Evolutionary conservation across 176 grass and related monocot species (phyloP).

Genomic region (Puccinellia tenuiflora): DNA sequence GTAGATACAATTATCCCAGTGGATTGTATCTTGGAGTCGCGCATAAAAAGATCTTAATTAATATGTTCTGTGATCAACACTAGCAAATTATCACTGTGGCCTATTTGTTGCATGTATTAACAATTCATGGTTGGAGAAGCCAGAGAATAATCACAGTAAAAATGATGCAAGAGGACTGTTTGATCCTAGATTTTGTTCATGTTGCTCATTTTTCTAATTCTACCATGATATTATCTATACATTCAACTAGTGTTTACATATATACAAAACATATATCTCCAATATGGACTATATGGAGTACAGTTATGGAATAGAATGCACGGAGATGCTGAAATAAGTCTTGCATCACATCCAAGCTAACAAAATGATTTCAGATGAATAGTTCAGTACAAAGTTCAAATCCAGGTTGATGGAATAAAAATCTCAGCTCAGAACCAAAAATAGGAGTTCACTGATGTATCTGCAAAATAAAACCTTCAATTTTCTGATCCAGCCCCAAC

Average conservation of each 20-base stretch:
- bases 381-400: background rate
- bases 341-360: background rate
- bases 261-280: background rate
- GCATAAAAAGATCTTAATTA: background rate
- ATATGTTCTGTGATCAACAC: background rate
- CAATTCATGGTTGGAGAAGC: background rate
- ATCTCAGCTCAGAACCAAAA: background rate
- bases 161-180: background rate
- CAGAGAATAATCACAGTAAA: background rate
- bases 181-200: background rate
- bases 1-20: background rate
- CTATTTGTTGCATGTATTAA: background rate
- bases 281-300: background rate
- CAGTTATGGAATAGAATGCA: background rate
- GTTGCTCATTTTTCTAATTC: background rate
- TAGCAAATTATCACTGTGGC: background rate
- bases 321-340: background rate
- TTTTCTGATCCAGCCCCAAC: background rate
- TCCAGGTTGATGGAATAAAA: background rate
- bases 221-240: background rate
- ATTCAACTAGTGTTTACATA: background rate
- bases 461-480: background rate
- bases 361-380: background rate
- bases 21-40: background rate
- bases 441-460: background rate